Percentiles rank a stretch among this genome's conserved stretches.
phyloP scores from a whole-genome alignment of 108 stramenopile species.

The Parmales sp. region DNA sequence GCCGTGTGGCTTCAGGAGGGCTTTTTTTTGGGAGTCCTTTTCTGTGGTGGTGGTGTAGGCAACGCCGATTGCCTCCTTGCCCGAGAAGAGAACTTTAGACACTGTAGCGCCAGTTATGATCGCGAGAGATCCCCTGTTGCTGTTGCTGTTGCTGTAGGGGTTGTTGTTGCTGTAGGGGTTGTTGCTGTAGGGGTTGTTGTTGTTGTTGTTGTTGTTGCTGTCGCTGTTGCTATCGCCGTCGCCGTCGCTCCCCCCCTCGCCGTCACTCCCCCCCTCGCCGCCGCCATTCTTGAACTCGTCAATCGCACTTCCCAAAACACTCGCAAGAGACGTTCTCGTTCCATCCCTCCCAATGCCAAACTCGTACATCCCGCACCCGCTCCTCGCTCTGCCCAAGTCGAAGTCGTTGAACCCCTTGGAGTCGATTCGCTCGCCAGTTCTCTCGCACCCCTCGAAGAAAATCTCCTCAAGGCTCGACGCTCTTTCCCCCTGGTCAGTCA shows the following conservation, averaged over 20 bases:
- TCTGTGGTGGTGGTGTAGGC: no score
- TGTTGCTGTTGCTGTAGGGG: no score
- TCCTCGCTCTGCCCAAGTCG: background rate
- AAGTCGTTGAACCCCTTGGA: background rate
- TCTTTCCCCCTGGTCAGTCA: background rate
- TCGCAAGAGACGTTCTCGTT: background rate
- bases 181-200: no score
- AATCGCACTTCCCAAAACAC: background rate
- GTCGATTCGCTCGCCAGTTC: background rate
- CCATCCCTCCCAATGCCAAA: background rate
- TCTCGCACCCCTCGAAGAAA: background rate
- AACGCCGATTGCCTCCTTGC: no score
- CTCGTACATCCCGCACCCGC: background rate
- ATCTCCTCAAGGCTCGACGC: background rate
- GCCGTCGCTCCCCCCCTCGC: background rate
- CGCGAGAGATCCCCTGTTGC: no score
- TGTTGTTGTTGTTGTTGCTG: background rate
- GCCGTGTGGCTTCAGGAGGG: no score
- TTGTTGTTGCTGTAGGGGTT: no score
- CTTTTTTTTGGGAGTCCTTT: no score
- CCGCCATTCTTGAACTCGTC: background rate
- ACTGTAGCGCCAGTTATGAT: no score
- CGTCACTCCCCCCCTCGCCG: background rate
- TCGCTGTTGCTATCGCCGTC: background rate
- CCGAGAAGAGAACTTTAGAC: no score